These are phyloP conservation scores for Zygosaccharomyces sapae DNA, from an alignment of 1,139 yeast genomes.

Conservation along the genomic window DNA sequence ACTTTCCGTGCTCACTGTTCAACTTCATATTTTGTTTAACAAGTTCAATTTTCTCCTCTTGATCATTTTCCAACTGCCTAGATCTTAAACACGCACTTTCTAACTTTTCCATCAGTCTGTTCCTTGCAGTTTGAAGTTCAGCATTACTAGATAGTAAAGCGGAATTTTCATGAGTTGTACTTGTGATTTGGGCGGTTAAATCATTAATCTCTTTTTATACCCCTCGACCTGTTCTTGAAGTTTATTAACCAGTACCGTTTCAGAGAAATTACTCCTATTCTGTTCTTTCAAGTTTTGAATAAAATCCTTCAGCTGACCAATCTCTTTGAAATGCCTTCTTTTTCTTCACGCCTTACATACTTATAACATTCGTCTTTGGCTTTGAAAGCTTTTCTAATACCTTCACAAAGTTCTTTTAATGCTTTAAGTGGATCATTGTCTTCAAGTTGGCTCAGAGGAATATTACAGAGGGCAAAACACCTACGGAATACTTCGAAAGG, in stretches of 20 bases:
- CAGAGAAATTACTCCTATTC: background rate
- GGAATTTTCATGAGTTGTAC: background rate
- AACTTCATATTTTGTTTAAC: background rate
- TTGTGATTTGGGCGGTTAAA: background rate
- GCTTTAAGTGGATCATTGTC: background rate
- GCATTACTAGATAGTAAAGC: background rate
- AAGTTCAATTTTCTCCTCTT: background rate
- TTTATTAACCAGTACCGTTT: too few species aligned
- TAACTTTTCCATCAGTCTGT: background rate
- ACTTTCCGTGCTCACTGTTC: background rate
- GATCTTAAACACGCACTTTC: too few species aligned
- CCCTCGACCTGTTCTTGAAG: background rate
- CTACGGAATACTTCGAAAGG: background rate
- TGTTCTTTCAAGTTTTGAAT: background rate
- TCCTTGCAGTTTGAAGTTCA: background rate
- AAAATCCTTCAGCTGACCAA: background rate
- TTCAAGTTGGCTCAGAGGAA: conserved; percentile 7
- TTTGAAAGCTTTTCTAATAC: conserved; percentile 5
- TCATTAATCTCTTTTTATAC: background rate
- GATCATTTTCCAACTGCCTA: too few species aligned
- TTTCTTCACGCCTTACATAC: conserved; percentile 5
- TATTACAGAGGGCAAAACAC: conserved; percentile 7
- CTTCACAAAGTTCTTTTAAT: conserved; percentile 1
- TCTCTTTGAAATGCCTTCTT: conserved; percentile 1
- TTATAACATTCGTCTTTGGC: conserved; percentile 7